A percentile compares a stretch with the other conserved stretches of the same genome.
These are phyloP conservation scores for Glycine latifolia DNA, from an alignment of 306 rosid species.

Conservation along the genomic window DNA sequence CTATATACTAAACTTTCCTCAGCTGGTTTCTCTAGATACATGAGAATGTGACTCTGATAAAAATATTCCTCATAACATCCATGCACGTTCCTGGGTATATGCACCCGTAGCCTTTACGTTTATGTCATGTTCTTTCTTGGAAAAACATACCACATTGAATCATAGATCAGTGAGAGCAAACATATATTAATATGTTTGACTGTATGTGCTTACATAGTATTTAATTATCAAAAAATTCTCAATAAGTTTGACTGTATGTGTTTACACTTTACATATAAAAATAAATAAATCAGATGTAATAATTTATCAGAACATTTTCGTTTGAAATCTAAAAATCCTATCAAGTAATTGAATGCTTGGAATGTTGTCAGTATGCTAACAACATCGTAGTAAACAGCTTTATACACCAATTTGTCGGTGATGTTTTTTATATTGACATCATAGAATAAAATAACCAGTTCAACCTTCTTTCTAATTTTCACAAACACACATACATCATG, in stretches of 20 bases:
- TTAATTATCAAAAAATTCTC: background rate
- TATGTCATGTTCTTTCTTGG: constrained; percentile 41
- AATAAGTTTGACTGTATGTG: background rate
- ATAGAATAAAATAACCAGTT: constrained; percentile 1
- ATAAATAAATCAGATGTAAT: background rate
- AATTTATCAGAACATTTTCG: background rate
- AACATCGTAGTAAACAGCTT: too few species aligned
- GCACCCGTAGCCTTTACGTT: constrained; percentile 38
- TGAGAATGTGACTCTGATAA: constrained; percentile 22
- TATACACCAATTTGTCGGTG: background rate
- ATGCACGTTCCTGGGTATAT: constrained; percentile 30
- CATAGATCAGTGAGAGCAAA: background rate
- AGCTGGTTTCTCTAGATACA: background rate
- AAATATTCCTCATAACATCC: constrained; percentile 26
- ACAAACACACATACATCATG: background rate
- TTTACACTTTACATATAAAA: background rate
- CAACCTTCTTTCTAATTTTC: background rate
- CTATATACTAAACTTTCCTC: background rate
- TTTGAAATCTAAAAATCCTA: background rate
- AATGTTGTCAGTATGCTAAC: background rate
- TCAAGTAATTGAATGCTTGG: background rate
- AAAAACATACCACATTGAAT: constrained; percentile 30
- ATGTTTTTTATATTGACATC: background rate
- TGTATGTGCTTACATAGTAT: too few species aligned
- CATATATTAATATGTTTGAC: background rate